Base-by-base conservation (phyloP, 441 rosid species). In the Gossypium lobatum region DNA sequence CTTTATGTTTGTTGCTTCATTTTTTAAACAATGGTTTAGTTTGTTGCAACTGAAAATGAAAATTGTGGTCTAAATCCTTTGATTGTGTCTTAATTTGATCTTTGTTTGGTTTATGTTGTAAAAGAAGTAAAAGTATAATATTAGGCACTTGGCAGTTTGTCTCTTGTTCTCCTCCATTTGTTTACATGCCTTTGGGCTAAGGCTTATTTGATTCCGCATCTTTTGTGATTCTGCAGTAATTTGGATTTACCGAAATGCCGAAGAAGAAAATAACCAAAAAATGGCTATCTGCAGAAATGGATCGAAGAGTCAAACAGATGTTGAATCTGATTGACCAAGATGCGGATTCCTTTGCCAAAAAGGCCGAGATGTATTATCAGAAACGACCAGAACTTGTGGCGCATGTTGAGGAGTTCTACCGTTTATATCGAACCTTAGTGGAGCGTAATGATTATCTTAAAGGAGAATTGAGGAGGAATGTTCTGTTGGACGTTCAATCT, bases 321-420 rank as follows among this genome's bases (percentile, higher is more conserved):
- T 28, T 93, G 79, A 90, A 95, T 80, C 85, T 93, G 53, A 88
- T 93, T 7, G 96, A 93, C 80, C 96, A 89, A 74, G 98, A 95
- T 46, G 98, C 83, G 72, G 99, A 95, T 80, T 89, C 99, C 8
- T 90, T 95, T 76, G 95, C 93, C 0, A 91, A 90, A 74, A 93
- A 93, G 81, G 98, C 92, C 34, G 96, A 90, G 73, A 90, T 95
- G 93, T 93, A 95, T 79, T 91, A 91, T 75, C 91, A 89, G 71
- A 95, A 83, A 79, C 88, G 97, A 75, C 99, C 97, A 0, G 93
- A 95, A 76, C 80, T 95, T 74, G 76, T 91, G 59, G 80, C 92
- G 34, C 91, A 80, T 52, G 93, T 95, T 0, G 96, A 91, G 81
- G 97, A 93, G 23, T 95, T 95, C 73, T 89, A 93, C 78, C 93